Conservation (phyloP, 1,284 basidiomycete genomes). For the Apiotrichum brassicae region DNA sequence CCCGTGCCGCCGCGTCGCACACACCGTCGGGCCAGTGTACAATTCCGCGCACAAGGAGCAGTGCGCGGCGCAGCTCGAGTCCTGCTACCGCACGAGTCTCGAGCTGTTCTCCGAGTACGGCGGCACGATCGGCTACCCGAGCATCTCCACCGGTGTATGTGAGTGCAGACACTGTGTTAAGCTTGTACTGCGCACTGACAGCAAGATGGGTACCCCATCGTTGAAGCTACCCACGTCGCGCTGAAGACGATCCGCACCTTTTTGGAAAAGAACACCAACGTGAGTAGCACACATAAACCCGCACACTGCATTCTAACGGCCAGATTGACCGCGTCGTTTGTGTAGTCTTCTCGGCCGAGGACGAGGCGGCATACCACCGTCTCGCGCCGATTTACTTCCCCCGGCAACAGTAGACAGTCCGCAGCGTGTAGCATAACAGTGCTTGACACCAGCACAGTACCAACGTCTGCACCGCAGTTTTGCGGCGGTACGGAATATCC, state of each 20-base stretch:
- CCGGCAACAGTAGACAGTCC: neutral
- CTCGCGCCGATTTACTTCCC: conserved; percentile 5
- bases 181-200: conserved; percentile 1
- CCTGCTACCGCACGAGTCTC: conserved; percentile 66
- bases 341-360: conserved; percentile 38
- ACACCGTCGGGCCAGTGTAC: conserved; percentile 86
- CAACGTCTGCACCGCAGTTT: too few species aligned
- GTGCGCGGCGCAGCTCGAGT: conserved; percentile 57
- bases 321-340: conserved; percentile 42
- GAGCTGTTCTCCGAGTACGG: conserved; percentile 58
- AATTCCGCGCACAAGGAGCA: conserved; percentile 46
- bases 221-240: conserved; percentile 41
- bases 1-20: conserved; percentile 67
- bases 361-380: conserved; percentile 35
- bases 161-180: conserved; percentile 15
- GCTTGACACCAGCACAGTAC: too few species aligned
- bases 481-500: too few species aligned
- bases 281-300: conserved; percentile 8
- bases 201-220: conserved; percentile 46
- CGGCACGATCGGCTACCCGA: conserved; percentile 57
- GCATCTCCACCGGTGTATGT: conserved; percentile 40
- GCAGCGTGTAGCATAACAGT: too few species aligned
- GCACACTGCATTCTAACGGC: neutral
- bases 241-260: conserved; percentile 34
- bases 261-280: conserved; percentile 27